These are phyloP conservation scores for Rhamnella rubrinervis DNA, from an alignment of 331 rosid species.

Conservation along the genomic window DNA sequence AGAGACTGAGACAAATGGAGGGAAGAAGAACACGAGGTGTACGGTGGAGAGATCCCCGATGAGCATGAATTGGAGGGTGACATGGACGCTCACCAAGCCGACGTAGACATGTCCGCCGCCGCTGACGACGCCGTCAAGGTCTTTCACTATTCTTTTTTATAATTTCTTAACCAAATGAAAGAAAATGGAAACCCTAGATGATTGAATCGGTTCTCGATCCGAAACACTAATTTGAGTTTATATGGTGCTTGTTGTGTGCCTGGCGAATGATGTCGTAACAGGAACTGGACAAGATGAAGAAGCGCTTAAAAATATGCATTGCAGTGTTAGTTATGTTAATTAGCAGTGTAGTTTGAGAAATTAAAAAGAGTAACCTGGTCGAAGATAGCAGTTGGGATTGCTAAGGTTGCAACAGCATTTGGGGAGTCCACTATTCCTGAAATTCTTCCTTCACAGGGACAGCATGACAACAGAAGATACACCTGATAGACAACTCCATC, in stretches of 20 bases:
- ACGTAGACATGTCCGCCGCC: conserved; percentile 77
- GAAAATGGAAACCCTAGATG: conserved; percentile 1
- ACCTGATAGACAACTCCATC: conserved; percentile 31
- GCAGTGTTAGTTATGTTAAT: too few species aligned
- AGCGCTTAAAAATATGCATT: conserved; percentile 62
- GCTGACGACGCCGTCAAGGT: conserved; percentile 87
- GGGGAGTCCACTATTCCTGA: conserved; percentile 84
- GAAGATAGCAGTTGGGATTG: conserved; percentile 76
- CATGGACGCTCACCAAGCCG: conserved; percentile 39
- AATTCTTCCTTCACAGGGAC: conserved; percentile 84
- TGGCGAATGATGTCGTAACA: conserved; percentile 5
- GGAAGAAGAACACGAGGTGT: conserved; percentile 97
- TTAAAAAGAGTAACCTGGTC: conserved; percentile 52
- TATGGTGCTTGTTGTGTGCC: not conserved
- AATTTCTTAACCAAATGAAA: not conserved
- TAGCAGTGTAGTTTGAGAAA: not conserved
- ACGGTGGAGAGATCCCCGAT: conserved; percentile 96
- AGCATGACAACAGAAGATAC: conserved; percentile 70
- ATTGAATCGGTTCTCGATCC: not conserved
- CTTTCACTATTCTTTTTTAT: not conserved
- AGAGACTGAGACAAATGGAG: conserved; percentile 46
- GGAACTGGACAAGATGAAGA: conserved; percentile 97
- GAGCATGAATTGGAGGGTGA: conserved; percentile 79
- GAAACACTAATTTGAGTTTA: conserved; percentile 1
- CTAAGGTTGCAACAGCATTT: conserved; percentile 79